Percentiles rank a stretch among this genome's conserved stretches.
These are phyloP conservation scores for Podila minutissima DNA, from an alignment of 192 early-diverging fungal genomes.

Conservation along the genomic window DNA sequence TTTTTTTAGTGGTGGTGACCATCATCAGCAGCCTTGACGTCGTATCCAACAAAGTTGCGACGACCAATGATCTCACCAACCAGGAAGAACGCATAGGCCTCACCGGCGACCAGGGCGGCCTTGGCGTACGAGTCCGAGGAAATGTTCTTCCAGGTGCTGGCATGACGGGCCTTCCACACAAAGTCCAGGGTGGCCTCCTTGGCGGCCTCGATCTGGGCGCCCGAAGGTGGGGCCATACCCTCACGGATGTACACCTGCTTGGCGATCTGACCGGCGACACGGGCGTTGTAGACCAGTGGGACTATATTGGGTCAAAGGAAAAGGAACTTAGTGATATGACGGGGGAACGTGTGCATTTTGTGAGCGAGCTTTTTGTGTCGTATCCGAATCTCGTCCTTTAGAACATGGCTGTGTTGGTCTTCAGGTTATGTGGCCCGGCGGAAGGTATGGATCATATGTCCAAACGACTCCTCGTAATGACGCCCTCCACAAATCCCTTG, in stretches of 20 bases:
- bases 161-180: constrained; percentile 43
- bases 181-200: constrained; percentile 54
- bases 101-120: constrained; percentile 61
- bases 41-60: constrained; percentile 69
- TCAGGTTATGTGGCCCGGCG: no score
- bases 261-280: constrained; percentile 66
- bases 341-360: not conserved
- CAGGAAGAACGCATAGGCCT: constrained; percentile 69
- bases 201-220: constrained; percentile 58
- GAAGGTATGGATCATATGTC: no score
- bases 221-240: constrained; percentile 66
- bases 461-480: no score
- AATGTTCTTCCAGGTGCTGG: constrained; percentile 55
- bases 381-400: no score
- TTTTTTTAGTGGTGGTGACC: constrained; percentile 39
- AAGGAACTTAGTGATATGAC: not conserved
- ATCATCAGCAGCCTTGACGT: constrained; percentile 56
- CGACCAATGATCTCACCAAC: constrained; percentile 73
- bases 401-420: no score
- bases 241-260: constrained; percentile 73
- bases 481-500: no score
- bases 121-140: constrained; percentile 57
- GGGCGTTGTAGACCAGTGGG: constrained; percentile 61
- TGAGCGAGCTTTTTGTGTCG: no score
- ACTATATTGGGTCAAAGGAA: constrained; percentile 1